Percentiles rank a stretch among this genome's conserved stretches.
Conservation (phyloP, 2,329 filamentous ascomycete genomes). For the Stachybotrys chartarum region DNA sequence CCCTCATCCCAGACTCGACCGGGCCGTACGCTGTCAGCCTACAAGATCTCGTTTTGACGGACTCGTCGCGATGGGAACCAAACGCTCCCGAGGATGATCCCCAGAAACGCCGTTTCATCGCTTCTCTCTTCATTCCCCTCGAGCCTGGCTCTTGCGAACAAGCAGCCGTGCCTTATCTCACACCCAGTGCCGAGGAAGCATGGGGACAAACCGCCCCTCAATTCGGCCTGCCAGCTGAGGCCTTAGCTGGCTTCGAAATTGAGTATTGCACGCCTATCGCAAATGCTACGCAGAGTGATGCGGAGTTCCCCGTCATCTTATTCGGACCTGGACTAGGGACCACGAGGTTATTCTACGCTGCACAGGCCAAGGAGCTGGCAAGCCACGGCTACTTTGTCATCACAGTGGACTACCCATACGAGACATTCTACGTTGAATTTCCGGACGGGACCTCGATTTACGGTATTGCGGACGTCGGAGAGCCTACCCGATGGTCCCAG, state of each 20-base stretch:
- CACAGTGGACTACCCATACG: slow-evolving; percentile 38
- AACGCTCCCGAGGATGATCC: slow-evolving; percentile 7
- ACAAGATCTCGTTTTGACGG: slow-evolving; percentile 4
- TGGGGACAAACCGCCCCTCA: neutral
- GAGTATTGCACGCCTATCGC: slow-evolving; percentile 8
- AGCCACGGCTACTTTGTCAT: slow-evolving; percentile 35
- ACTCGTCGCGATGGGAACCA: slow-evolving; percentile 11
- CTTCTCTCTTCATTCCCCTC: slow-evolving; percentile 5
- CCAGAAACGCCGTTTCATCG: slow-evolving; percentile 9
- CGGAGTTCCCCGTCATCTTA: slow-evolving; percentile 21
- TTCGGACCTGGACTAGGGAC: slow-evolving; percentile 33
- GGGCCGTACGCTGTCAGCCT: neutral
- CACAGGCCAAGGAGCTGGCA: slow-evolving; percentile 32
- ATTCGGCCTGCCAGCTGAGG: slow-evolving; percentile 5
- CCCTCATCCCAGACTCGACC: neutral
- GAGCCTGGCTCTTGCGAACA: neutral
- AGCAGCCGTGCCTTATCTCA: slow-evolving; percentile 1
- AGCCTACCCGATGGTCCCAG: no score
- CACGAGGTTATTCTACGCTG: slow-evolving; percentile 30
- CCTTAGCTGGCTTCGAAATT: slow-evolving; percentile 7
- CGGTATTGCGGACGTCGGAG: neutral
- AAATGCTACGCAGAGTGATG: slow-evolving; percentile 4
- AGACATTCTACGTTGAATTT: slow-evolving; percentile 32
- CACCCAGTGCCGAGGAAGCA: slow-evolving; percentile 9
- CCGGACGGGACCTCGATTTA: slow-evolving; percentile 24